Percentiles rank a stretch among this genome's conserved stretches.
phyloP scores from a whole-genome alignment of 306 rosid genomes.

The Cicer pinnatifidum region DNA sequence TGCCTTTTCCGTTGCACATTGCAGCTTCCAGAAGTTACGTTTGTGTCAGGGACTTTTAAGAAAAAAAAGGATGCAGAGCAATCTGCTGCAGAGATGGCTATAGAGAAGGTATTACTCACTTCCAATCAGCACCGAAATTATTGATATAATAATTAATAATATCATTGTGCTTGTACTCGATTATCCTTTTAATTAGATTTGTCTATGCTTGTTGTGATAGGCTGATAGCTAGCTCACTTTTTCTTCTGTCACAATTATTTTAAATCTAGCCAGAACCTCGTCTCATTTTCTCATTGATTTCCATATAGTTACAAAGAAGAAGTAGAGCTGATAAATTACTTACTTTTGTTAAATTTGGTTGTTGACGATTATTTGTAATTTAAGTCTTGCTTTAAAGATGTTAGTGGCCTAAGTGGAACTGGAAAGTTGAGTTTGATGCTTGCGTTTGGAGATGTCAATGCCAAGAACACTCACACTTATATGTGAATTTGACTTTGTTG shows the following conservation, averaged over 20 bases:
- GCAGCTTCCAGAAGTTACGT: constrained; percentile 78
- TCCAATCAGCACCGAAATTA: constrained; percentile 33
- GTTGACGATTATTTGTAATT: not conserved
- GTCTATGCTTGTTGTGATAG: not conserved
- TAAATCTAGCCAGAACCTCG: constrained; percentile 10
- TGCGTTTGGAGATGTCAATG: constrained; percentile 32
- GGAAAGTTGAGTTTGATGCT: constrained; percentile 20
- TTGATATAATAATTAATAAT: constrained; percentile 28
- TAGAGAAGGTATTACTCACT: constrained; percentile 67
- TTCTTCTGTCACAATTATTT: constrained; percentile 14
- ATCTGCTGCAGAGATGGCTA: constrained; percentile 86
- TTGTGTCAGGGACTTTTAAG: constrained; percentile 70
- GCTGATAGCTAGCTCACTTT: constrained; percentile 23
- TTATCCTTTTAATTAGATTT: not conserved
- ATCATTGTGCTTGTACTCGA: constrained; percentile 4
- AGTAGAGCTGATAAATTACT: constrained; percentile 27
- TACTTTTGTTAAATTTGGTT: not conserved
- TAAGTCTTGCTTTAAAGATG: constrained; percentile 15
- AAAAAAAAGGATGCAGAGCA: constrained; percentile 97
- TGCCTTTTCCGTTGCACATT: constrained; percentile 74
- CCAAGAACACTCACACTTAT: constrained; percentile 5
- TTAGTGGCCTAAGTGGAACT: constrained; percentile 25
- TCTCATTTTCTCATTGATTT: not conserved
- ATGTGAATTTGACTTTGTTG: constrained; percentile 2
- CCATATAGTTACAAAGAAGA: constrained; percentile 5